Conservation (phyloP, 495 filamentous ascomycete genomes). For the Neurospora africana region DNA sequence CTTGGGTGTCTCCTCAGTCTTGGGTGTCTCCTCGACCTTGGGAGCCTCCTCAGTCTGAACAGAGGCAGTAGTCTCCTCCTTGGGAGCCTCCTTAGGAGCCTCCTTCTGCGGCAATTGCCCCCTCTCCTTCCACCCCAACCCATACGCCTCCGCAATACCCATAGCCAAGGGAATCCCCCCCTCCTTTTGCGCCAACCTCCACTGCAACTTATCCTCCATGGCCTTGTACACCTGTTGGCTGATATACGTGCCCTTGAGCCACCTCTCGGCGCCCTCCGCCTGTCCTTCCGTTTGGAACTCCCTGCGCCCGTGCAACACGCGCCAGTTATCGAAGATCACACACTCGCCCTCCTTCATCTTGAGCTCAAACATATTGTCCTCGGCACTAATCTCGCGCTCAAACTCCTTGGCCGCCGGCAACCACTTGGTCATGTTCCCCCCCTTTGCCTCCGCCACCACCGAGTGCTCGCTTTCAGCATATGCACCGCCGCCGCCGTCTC, state of each 20-base stretch:
- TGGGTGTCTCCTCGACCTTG: neutral
- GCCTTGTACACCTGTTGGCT: constrained; percentile 52
- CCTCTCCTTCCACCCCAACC: neutral
- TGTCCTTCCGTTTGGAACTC: constrained; percentile 47
- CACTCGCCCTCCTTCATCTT: constrained; percentile 70
- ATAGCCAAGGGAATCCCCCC: neutral
- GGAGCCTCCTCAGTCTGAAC: neutral
- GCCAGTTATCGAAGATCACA: constrained; percentile 75
- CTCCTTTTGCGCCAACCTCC: neutral
- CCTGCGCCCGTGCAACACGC: constrained; percentile 65
- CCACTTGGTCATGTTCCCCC: constrained; percentile 19
- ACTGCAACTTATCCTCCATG: constrained; percentile 31
- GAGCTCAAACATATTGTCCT: constrained; percentile 50
- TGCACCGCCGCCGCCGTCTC: neutral
- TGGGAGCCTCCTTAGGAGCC: neutral
- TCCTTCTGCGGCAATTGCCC: neutral
- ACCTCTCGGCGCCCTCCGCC: constrained; percentile 46
- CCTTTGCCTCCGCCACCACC: constrained; percentile 1
- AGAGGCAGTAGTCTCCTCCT: neutral
- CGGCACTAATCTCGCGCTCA: constrained; percentile 32
- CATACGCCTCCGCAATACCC: no score
- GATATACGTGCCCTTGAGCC: constrained; percentile 80
- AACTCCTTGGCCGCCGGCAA: constrained; percentile 35
- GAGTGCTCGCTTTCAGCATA: neutral
- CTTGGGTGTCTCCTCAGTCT: neutral